Base-by-base conservation (phyloP, 148 eudicot species). In the Arbutus unedo region DNA sequence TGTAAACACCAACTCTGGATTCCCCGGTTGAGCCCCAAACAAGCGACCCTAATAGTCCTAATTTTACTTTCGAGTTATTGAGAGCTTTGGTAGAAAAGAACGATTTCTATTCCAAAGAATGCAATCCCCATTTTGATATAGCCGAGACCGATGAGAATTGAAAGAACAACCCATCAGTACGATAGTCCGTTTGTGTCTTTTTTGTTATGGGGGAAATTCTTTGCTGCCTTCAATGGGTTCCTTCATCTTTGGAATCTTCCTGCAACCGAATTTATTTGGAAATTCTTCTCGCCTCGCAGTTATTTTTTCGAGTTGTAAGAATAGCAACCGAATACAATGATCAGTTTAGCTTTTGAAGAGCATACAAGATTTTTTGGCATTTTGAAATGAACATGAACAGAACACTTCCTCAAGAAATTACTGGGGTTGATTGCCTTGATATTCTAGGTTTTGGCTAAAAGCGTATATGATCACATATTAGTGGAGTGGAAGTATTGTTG, bases 1-100 rank as follows among this genome's bases (percentile, higher is more conserved):
- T 67, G 81, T 82, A 82, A 19, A 88, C 89, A 72, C 74, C 81
- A 77, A 86, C 83, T 66, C 31, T 84, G 87, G 93, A 87, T 68
- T 78, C 81, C 5, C 66, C 85, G 38, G 85, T 66, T 85, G 89
- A 81, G 84, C 85, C 84, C 44, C 79, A 82, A 9, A 80, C 81
- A n/a, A 84, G 80, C 81, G 87, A 89, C 45, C 86, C 87, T 11
- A 87, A 90, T 80, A 87, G 89, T 19, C 55, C 87, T 0, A 85
- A 56, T 81, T 84, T 82, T 38, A 76, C 66, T 82, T 84, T 50
- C 83, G 91, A 82, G 53, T 82, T 79, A 85, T 62, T 90, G 79
- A 91, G 90, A 83, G 82, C 72, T 83, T 83, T 94, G 87, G 91
- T 94, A 79, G 98, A 94, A 85, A 91, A 88, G 41, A 94, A 93